Conservation (phyloP, 1,284 basidiomycete genomes). For the Boletellus dicymbophilus region DNA sequence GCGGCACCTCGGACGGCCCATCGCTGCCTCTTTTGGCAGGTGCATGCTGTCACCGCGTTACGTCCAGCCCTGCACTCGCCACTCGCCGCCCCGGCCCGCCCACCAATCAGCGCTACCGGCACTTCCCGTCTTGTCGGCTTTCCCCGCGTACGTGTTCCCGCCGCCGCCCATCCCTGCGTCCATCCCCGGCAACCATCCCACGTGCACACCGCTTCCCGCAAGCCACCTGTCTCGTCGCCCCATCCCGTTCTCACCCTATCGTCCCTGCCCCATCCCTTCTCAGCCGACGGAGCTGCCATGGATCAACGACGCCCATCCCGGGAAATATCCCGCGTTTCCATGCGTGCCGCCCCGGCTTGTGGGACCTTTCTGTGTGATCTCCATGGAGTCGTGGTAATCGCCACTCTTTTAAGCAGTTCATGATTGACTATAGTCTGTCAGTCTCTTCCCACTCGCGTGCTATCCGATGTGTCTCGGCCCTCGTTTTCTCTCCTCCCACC, state of each 20-base stretch:
- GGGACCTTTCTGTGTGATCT: background rate
- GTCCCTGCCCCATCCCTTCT: no score
- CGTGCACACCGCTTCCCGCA: slow-evolving; percentile 3
- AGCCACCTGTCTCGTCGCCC: no score
- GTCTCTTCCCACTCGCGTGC: slow-evolving; percentile 4
- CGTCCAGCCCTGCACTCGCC: slow-evolving; percentile 28
- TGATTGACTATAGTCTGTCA: background rate
- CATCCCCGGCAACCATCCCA: background rate
- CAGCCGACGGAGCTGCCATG: no score
- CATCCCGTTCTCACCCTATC: no score
- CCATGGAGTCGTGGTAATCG: slow-evolving; percentile 4
- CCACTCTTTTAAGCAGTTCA: no score
- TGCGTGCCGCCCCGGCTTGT: no score
- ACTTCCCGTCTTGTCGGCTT: slow-evolving; percentile 21
- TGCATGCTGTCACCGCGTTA: slow-evolving; percentile 26
- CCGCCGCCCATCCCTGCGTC: slow-evolving; percentile 10
- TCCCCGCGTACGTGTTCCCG: slow-evolving; percentile 21
- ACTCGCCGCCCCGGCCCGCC: slow-evolving; percentile 25
- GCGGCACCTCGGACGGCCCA: slow-evolving; percentile 33
- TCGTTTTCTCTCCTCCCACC: background rate
- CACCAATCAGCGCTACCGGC: slow-evolving; percentile 27
- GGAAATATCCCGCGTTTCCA: background rate
- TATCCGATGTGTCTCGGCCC: background rate
- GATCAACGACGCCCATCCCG: slow-evolving; percentile 3
- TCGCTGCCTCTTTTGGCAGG: slow-evolving; percentile 13